A percentile compares a stretch with the other conserved stretches of the same genome.
These are phyloP conservation scores for Pulchroboletus neoregius DNA, from an alignment of 1,284 basidiomycete genomes.

Conservation along the genomic window DNA sequence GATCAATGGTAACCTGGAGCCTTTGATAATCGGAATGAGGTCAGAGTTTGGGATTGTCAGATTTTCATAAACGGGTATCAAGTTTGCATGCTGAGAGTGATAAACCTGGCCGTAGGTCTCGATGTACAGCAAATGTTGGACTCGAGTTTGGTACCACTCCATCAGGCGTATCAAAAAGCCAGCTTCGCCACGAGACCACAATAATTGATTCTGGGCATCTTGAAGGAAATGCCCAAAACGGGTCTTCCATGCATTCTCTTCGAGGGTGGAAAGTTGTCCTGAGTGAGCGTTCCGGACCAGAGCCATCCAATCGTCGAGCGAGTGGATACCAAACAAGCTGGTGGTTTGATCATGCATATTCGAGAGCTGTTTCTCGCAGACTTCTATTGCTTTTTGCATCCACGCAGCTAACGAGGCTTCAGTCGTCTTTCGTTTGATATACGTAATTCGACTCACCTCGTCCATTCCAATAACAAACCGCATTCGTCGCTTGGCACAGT, in stretches of 20 bases:
- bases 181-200: slow-evolving; percentile 42
- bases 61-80: slow-evolving; percentile 11
- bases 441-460: slow-evolving; percentile 32
- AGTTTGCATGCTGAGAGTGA: slow-evolving; percentile 15
- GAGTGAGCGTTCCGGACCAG: slow-evolving; percentile 36
- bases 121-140: slow-evolving; percentile 52
- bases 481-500: slow-evolving; percentile 48
- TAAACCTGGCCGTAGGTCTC: slow-evolving; percentile 37
- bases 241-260: slow-evolving; percentile 38
- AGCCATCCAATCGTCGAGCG: slow-evolving; percentile 45
- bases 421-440: slow-evolving; percentile 17
- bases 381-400: slow-evolving; percentile 45
- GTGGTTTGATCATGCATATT: slow-evolving; percentile 40
- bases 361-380: slow-evolving; percentile 47
- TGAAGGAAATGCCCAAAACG: slow-evolving; percentile 39
- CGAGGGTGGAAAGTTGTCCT: slow-evolving; percentile 27
- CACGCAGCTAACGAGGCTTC: slow-evolving; percentile 35
- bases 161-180: slow-evolving; percentile 52
- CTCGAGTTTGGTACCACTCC: slow-evolving; percentile 46
- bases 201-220: slow-evolving; percentile 26
- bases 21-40: slow-evolving; percentile 34
- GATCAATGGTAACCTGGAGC: slow-evolving; percentile 48
- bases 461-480: slow-evolving; percentile 56
- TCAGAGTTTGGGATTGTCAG: slow-evolving; percentile 30
- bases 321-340: slow-evolving; percentile 37